Base-by-base conservation (phyloP, 1,284 basidiomycete species). In the Spongispora temasekensis region DNA sequence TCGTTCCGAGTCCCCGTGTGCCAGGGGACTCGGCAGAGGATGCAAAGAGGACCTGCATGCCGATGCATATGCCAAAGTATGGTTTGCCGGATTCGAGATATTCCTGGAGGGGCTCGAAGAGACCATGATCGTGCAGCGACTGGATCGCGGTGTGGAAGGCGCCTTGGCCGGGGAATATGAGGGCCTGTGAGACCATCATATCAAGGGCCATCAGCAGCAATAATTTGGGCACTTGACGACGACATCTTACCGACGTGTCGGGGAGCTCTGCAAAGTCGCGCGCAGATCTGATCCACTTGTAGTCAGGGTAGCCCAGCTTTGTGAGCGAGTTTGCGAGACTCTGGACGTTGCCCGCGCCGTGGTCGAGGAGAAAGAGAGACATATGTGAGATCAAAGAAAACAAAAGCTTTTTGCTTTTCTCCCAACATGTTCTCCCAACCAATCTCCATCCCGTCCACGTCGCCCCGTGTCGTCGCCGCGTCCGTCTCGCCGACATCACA, bases 91-190 rank as follows among this genome's bases (percentile, higher is more conserved):
- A 94, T 23, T 79, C 78, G 67, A 99, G 90, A 78, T 98, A 99
- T 57, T 84, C 76, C 62, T 84, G 86, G 56, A 99, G 82, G 35
- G 94, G 95, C 66, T 93, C 86, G 34, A 91, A 82, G 61, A 96
- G 86, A 35, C 92, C 94, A 65, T 89, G 88, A 19, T 82, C 74
- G 46, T 81, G 77, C 53, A 99, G 87, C 59, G 91, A 89, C 56
- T 85, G 81, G 69, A 98, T 89, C 10, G 97, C 97, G 46, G 90
- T 89, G 58, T 91, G 90, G 74, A 98, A 99, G 8, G 95, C 87
- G 28, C 97, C 97, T 48, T 99, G 97, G n/a, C 97, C 97, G 54
- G 97, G 97, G 75, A 99, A 99, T 69, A 99, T 84, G 71, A 99
- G 88, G 77, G 89, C 91, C 97, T 98, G 59, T 28, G 28, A 56